Evolutionary conservation across 345 rosid genomes (phyloP), one percentile per base, ranked within the genome.

Genomic region (Aegle marmelos): DNA sequence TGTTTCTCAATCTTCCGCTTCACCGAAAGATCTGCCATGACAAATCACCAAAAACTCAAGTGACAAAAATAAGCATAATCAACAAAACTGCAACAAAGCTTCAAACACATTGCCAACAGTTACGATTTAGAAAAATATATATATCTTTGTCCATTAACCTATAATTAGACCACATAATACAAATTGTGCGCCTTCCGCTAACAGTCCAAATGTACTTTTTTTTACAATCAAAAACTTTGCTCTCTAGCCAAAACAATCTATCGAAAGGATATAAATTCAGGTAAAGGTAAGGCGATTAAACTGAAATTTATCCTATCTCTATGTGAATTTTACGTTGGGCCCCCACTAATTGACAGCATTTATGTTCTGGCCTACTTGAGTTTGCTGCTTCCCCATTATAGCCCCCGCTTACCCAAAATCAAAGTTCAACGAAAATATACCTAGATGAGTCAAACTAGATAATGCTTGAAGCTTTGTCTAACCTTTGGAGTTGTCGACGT

Each of bases 1-100:
- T 79, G 85, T 72, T 96, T 96, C 86, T 92, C 97, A 76, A 92
- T 96, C 89, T 94, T 94, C 48, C 91, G 85, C 82, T 81, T 91
- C 79, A 87, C 97, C 14, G 92, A 89, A 63, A 96, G 87, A 83
- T 94, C 97, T 96, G 76, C 19, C 16, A 34, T 50, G 25, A 7
- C 22, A 39, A 39, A 33, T 79, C 54, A 75, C 2, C 9, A 68
- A 21, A 63, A 68, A n/a, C 57, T 21, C 22, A 30, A 25, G 63
- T 10, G 25, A 59, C 0, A 21, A 76, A 37, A 0, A 53, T n/a
- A 19, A 71, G 19, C 22, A 53, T 4, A 54, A 31, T 22, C 33
- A 7, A 57, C 7, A 22, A 61, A 27, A 33, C 27, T 14, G 24
- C 5, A 22, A 9, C 24, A 24, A 24, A 59, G 7, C 57, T 19